Conservation (phyloP, 169 alveolate species). For the Pseudocohnilembus persalinus region DNA sequence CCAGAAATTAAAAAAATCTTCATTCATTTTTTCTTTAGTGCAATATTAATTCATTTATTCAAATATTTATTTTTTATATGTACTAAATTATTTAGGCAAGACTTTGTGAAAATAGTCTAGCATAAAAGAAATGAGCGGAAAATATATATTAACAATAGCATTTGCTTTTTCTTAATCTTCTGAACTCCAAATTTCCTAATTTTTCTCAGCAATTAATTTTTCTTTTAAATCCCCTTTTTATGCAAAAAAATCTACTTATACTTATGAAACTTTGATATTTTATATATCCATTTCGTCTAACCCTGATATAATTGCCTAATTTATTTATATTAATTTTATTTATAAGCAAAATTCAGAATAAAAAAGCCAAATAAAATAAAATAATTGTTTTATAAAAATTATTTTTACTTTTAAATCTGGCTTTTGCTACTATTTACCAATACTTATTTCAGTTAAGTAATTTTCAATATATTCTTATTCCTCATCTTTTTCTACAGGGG, state of each 20-base stretch:
- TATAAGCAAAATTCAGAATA: neutral
- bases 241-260: neutral
- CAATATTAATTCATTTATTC: neutral
- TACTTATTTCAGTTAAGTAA: neutral
- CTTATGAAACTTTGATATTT: neutral
- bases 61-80: too few relatives aligned
- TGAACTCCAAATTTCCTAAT: neutral
- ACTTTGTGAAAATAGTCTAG: neutral
- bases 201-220: neutral
- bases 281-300: neutral
- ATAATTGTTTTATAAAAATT: too few relatives aligned
- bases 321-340: too few relatives aligned
- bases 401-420: too few relatives aligned
- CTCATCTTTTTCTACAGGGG: neutral
- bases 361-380: too few relatives aligned
- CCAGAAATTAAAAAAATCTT: neutral
- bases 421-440: too few relatives aligned
- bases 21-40: neutral
- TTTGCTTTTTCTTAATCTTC: neutral
- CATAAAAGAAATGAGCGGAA: neutral
- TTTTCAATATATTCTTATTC: neutral
- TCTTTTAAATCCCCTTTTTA: neutral
- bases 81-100: neutral
- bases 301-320: neutral
- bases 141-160: neutral